phyloP scores from a whole-genome alignment of 768 basidiomycete species.

The Pisolithus orientalis region DNA sequence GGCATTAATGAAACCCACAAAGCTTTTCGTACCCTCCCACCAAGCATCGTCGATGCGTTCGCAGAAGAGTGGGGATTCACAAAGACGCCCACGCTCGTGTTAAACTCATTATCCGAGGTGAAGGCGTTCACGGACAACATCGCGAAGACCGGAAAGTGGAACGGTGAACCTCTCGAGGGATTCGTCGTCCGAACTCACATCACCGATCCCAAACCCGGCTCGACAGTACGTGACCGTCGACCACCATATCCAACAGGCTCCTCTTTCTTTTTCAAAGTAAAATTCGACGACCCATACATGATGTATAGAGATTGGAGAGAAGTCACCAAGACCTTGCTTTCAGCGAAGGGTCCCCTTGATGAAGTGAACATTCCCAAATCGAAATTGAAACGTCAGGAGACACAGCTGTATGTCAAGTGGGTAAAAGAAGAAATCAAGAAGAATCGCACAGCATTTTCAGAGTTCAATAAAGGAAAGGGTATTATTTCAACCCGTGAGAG shows the following conservation, averaged over 20 bases:
- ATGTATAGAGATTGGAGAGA: slow-evolving; percentile 99
- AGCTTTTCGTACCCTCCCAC: slow-evolving; percentile 66
- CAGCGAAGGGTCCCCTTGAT: slow-evolving; percentile 26
- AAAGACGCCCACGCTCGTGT: slow-evolving; percentile 55
- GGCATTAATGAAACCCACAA: slow-evolving; percentile 73
- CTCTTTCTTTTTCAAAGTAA: slow-evolving; percentile 98
- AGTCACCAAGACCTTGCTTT: slow-evolving; percentile 73
- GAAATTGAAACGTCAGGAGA: slow-evolving; percentile 74
- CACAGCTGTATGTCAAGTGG: slow-evolving; percentile 77
- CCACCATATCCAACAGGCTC: slow-evolving; percentile 73
- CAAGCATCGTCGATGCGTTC: slow-evolving; percentile 64
- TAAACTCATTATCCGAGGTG: slow-evolving; percentile 63
- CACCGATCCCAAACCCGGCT: slow-evolving; percentile 32
- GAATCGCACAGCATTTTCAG: slow-evolving; percentile 53
- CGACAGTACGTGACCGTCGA: slow-evolving; percentile 21
- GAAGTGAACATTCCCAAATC: slow-evolving; percentile 45
- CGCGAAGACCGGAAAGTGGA: slow-evolving; percentile 66
- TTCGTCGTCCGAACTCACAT: slow-evolving; percentile 87
- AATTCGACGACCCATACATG: slow-evolving; percentile 98
- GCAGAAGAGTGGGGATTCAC: slow-evolving; percentile 92
- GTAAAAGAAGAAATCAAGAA: slow-evolving; percentile 66
- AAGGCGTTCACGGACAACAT: slow-evolving; percentile 65
- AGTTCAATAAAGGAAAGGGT: slow-evolving; percentile 66
- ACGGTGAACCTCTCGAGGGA: slow-evolving; percentile 82
- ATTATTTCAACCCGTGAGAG: slow-evolving; percentile 79